These are phyloP conservation scores for Helenozyma baotianmanensis DNA, from an alignment of 805 yeast genomes.

Conservation along the genomic window DNA sequence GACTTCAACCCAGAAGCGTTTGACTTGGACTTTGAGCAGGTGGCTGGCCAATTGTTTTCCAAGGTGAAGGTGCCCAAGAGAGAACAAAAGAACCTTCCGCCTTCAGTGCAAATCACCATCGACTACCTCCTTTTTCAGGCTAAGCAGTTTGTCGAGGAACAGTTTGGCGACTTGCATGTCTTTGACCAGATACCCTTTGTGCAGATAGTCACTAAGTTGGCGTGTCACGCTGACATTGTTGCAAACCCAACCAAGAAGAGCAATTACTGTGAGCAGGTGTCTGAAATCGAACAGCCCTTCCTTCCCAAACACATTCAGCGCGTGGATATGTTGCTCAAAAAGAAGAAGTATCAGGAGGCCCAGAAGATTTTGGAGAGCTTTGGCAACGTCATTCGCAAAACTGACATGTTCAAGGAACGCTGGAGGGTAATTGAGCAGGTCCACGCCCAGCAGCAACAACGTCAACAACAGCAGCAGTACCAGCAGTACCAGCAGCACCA, in stretches of 20 bases:
- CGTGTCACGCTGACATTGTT: conserved; percentile 38
- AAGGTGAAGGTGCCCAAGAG: conserved; percentile 24
- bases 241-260: conserved; percentile 19
- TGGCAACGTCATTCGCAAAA: conserved; percentile 32
- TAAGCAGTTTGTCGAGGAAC: conserved; percentile 21
- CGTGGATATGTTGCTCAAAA: conserved; percentile 33
- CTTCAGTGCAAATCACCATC: conserved; percentile 35
- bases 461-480: conserved; percentile 32
- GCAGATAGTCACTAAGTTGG: conserved; percentile 31
- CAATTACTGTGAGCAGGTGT: conserved; percentile 25
- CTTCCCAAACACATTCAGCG: conserved; percentile 36
- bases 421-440: conserved; percentile 29
- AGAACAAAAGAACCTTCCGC: conserved; percentile 21
- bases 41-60: conserved; percentile 4
- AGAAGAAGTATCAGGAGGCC: conserved; percentile 36
- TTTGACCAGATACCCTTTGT: conserved; percentile 20
- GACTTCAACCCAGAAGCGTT: conserved; percentile 9
- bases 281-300: no score
- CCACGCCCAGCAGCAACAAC: conserved; percentile 27
- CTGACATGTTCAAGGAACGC: conserved; percentile 35
- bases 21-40: conserved; percentile 5
- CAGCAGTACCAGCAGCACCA: conserved; percentile 45
- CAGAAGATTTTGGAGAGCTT: conserved; percentile 30
- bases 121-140: conserved; percentile 39
- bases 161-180: conserved; percentile 10